Percentiles rank a stretch among this genome's conserved stretches.
Conservation (phyloP, 2,329 filamentous ascomycete genomes). For the Fusarium gaditjirri region DNA sequence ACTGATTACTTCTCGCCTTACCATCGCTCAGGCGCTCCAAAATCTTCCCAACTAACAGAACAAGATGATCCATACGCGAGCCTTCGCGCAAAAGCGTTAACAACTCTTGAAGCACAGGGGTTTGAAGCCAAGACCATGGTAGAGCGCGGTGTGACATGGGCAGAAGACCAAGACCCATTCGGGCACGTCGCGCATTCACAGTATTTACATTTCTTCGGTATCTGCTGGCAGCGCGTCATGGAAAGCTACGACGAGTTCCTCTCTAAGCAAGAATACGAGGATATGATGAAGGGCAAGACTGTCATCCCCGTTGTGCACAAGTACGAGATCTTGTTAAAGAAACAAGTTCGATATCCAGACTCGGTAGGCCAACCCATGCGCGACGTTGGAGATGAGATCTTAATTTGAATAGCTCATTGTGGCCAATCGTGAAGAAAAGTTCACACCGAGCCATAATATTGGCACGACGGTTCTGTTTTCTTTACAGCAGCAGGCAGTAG, state of each 20-base stretch:
- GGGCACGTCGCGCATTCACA: not conserved
- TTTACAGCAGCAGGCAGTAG: not conserved
- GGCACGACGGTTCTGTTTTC: not conserved
- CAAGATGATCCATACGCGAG: not conserved
- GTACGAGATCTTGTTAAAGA: not conserved
- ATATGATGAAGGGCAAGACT: not conserved
- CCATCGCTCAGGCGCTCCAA: not conserved
- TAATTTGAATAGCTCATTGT: not conserved
- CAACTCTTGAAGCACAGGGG: not conserved
- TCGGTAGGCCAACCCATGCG: not conserved
- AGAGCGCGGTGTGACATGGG: not conserved
- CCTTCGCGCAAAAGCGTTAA: not conserved
- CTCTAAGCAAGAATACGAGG: not conserved
- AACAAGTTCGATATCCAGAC: not conserved
- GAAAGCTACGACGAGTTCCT: not conserved
- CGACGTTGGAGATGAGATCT: not conserved
- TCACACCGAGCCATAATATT: not conserved
- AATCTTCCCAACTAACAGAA: not conserved
- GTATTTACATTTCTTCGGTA: not conserved
- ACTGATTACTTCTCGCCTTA: not conserved
- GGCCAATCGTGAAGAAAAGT: not conserved
- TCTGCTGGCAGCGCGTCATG: not conserved
- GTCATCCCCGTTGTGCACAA: not conserved
- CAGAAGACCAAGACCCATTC: not conserved
- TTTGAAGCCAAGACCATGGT: not conserved